Evolutionary conservation across 2,329 filamentous ascomycete genomes (phyloP), one percentile per base, ranked within the genome.

Genomic region (Albophoma yamanashiensis): DNA sequence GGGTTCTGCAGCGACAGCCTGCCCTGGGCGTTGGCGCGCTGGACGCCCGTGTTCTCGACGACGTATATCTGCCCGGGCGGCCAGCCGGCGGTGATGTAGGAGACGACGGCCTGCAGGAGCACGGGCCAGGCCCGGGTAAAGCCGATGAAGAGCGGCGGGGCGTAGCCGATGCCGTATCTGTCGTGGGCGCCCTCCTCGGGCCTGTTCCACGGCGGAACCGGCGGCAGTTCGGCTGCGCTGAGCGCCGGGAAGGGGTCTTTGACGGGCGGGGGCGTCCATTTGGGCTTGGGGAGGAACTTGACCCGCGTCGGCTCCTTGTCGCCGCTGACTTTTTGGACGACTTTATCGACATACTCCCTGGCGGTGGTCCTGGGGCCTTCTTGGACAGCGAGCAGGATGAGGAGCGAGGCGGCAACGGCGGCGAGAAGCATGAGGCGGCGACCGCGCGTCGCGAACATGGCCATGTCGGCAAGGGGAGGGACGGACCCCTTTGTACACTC

Each of bases 21-120:
- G 2, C 75, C 77, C 12, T 73, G 69, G n/a, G 71, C 67, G 66
- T 85, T 85, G 56, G 79, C 77, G 59, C n/a, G n/a, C n/a, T n/a
- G n/a, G n/a, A n/a, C n/a, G n/a, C n/a, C n/a, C n/a, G n/a, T n/a
- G 69, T 86, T 86, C 65, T 86, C 83, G 36, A 86, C 70, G 2
- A 86, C 78, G 62, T 81, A 80, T 61, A 86, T 84, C 63, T 84
- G 77, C 25, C 73, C 73, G 0, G 80, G 69, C 2, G 82, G 83
- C 82, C 82, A 86, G 56, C 83, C 83, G 3, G 81, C 79, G 1
- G 82, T 80, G 63, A 86, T 79, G 68, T 85, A n/a, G n/a, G n/a
- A n/a, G n/a, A n/a, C n/a, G n/a, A n/a, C n/a, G n/a, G n/a, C n/a
- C n/a, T n/a, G n/a, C 17, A 82, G 75, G 1, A 86, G 74, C 60